These are phyloP conservation scores for Quambalaria eucalypti DNA, from an alignment of 1,284 basidiomycete species.

Conservation along the genomic window DNA sequence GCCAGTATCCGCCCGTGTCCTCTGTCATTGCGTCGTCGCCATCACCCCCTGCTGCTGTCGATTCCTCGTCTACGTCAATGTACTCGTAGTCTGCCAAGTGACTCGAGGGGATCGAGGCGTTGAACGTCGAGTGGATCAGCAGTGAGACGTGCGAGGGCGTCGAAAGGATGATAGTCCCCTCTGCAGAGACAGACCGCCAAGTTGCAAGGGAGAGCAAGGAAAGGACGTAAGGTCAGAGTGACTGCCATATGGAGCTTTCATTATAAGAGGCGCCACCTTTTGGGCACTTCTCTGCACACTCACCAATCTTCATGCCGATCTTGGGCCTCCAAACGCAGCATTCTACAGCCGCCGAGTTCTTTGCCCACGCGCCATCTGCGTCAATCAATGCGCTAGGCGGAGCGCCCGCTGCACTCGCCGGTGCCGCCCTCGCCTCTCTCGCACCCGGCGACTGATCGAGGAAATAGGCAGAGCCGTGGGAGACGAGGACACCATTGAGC, in stretches of 20 bases:
- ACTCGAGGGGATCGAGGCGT: conserved; percentile 85
- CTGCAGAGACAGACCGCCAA: conserved; percentile 49
- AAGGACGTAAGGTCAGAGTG: neutral
- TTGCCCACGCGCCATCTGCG: conserved; percentile 76
- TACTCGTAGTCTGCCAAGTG: conserved; percentile 57
- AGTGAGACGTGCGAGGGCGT: conserved; percentile 91
- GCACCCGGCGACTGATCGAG: no score
- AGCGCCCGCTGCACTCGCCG: neutral
- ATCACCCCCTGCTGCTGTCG: conserved; percentile 11
- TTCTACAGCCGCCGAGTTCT: conserved; percentile 67
- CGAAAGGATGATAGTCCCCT: conserved; percentile 75
- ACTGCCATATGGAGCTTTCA: no score
- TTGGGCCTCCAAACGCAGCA: conserved; percentile 81
- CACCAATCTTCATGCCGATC: conserved; percentile 74
- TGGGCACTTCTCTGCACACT: conserved; percentile 34
- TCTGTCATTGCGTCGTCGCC: conserved; percentile 36
- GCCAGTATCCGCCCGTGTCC: conserved; percentile 60
- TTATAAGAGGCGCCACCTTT: neutral
- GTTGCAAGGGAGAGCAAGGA: no score
- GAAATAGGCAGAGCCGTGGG: conserved; percentile 71
- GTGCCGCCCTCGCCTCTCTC: neutral
- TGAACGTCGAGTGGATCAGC: conserved; percentile 87
- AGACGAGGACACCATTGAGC: conserved; percentile 74
- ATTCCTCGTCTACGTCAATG: conserved; percentile 11
- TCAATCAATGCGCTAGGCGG: conserved; percentile 60